Evolutionary conservation across 768 basidiomycete species (phyloP).

Genomic region (Agrocybe pediades): DNA sequence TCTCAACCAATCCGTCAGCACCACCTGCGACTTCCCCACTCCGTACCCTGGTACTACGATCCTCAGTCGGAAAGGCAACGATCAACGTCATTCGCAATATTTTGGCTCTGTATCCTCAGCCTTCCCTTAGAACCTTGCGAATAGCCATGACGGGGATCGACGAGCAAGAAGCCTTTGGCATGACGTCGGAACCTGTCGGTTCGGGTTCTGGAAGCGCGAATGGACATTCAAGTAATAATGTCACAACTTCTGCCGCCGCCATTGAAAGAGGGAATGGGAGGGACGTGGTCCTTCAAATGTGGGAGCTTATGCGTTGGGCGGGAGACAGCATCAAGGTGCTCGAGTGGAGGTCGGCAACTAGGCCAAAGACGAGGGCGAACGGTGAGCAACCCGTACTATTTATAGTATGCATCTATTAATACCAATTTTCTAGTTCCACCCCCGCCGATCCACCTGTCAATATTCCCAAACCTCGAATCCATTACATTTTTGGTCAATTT

Average conservation of each 20-base stretch:
- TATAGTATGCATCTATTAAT: not conserved
- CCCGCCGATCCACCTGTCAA: slow-evolving; percentile 15
- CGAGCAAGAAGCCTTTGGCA: too few relatives aligned
- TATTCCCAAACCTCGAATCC: slow-evolving; percentile 10
- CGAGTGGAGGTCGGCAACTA: slow-evolving; percentile 18
- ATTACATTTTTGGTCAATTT: slow-evolving; percentile 24
- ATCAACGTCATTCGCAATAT: slow-evolving; percentile 15
- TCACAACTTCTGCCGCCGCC: too few relatives aligned
- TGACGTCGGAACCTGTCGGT: too few relatives aligned
- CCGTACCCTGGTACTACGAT: slow-evolving; percentile 13
- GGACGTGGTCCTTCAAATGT: slow-evolving; percentile 14
- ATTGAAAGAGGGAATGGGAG: too few relatives aligned
- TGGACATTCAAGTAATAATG: too few relatives aligned
- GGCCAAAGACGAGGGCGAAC: slow-evolving; percentile 11
- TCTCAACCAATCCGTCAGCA: too few relatives aligned
- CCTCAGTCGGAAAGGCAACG: slow-evolving; percentile 11
- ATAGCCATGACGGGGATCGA: slow-evolving; percentile 15
- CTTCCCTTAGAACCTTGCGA: slow-evolving; percentile 15
- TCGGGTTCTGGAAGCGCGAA: too few relatives aligned
- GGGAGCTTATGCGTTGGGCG: slow-evolving; percentile 21
- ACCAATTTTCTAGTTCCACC: slow-evolving; percentile 12
- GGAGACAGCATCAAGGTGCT: slow-evolving; percentile 14
- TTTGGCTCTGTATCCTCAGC: slow-evolving; percentile 6
- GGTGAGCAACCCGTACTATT: slow-evolving; percentile 6
- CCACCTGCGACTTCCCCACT: slow-evolving; percentile 9